phyloP scores from a whole-genome alignment of 2,329 filamentous ascomycete species.

The Apiospora malaysiana region DNA sequence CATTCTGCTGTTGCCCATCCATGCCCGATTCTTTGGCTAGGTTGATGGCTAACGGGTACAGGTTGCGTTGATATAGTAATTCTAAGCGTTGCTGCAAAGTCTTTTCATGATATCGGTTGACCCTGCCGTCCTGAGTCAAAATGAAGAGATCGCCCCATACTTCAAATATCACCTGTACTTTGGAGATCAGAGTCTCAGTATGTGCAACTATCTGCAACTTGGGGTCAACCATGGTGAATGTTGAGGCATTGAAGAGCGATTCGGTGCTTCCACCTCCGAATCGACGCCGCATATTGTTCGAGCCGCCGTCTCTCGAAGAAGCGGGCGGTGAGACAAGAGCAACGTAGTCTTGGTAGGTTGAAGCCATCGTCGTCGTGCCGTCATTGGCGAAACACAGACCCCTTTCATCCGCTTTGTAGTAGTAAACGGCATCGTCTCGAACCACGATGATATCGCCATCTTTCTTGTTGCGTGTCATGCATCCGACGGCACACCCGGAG shows the following conservation, averaged over 20 bases:
- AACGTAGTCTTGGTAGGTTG: slow-evolving; percentile 83
- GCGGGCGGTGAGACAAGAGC: slow-evolving; percentile 81
- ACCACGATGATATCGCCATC: slow-evolving; percentile 90
- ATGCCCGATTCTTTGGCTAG: slow-evolving; percentile 88
- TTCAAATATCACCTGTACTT: slow-evolving; percentile 79
- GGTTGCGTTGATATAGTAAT: slow-evolving; percentile 90
- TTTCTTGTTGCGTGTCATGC: slow-evolving; percentile 85
- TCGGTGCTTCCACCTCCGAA: slow-evolving; percentile 78
- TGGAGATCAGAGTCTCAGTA: slow-evolving; percentile 81
- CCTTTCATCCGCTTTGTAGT: slow-evolving; percentile 83
- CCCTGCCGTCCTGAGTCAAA: slow-evolving; percentile 90
- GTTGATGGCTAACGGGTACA: slow-evolving; percentile 90
- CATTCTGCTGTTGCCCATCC: slow-evolving; percentile 80
- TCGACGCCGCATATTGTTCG: slow-evolving; percentile 69
- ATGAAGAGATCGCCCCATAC: slow-evolving; percentile 93
- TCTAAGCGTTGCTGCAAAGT: slow-evolving; percentile 88
- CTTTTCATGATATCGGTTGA: slow-evolving; percentile 90
- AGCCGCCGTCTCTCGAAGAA: slow-evolving; percentile 54
- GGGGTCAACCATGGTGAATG: slow-evolving; percentile 89
- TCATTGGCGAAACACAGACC: slow-evolving; percentile 92
- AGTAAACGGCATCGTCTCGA: slow-evolving; percentile 93
- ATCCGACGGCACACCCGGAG: slow-evolving; percentile 87
- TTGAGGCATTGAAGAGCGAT: slow-evolving; percentile 83
- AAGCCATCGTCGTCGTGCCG: slow-evolving; percentile 82
- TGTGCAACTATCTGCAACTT: slow-evolving; percentile 90